Evolutionary conservation across 129 eudicot genomes (phyloP), one percentile per base, ranked within the genome.

Genomic region (Saussurea involucrata): DNA sequence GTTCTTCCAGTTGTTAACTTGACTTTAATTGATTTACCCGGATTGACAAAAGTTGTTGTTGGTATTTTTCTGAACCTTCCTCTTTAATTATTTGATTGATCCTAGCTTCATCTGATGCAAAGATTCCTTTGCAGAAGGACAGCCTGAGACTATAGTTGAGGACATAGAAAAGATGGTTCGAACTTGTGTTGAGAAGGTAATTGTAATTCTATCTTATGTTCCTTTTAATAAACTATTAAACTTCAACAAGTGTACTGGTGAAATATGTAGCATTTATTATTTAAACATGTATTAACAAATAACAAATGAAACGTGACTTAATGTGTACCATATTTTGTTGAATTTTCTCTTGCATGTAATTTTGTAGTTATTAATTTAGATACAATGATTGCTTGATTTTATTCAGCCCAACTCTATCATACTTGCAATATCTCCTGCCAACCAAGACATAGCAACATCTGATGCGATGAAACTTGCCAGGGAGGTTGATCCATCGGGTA

Each of bases 81-180:
- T 60, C 18, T 1, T 24, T 9, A 6, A 12, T 49, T 13, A 25
- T 40, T n/a, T 27, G 18, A 10, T 53, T 78, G 3, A 65, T 49
- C 40, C 28, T 33, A 63, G 31, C 64, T 61, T 63, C 37, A 20
- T 78, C 33, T 22, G 44, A 69, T 75, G n/a, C 32, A 20, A 72
- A 57, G 24, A 75, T 34, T 9, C 63, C 76, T 68, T 68, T 88
- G 81, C 86, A 92, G 97, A 92, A 87, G 98, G 98, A 34, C 98
- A 90, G 64, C 78, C 93, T 61, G 96, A 90, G 63, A 90, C 73
- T 81, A 84, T 92, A 75, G 98, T 90, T 33, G 82, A 90, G 71
- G 98, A 92, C 83, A 92, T 92, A n/a, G 96, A 92, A 74, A 82
- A 81, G 74, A 92, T 92, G 98, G 98, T 92, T 68, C 91, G 93